Conservation (phyloP, 768 basidiomycete species). For the Russula foetens region DNA sequence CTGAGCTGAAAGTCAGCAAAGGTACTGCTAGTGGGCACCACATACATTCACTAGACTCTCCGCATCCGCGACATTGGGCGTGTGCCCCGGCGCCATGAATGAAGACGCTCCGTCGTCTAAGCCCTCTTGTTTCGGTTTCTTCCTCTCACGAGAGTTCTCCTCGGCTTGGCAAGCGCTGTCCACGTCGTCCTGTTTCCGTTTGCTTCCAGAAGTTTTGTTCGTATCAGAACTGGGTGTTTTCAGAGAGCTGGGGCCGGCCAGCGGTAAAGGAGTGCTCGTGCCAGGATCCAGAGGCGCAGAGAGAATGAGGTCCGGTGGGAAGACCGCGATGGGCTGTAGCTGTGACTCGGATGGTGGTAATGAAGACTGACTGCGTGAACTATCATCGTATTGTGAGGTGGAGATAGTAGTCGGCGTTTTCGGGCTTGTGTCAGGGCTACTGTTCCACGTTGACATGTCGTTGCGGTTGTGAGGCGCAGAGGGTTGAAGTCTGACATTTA, state of each 20-base stretch:
- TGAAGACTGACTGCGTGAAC: not conserved
- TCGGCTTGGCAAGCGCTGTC: not conserved
- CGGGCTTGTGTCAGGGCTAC: not conserved
- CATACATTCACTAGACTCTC: not conserved
- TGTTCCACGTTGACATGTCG: not conserved
- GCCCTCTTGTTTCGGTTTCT: not conserved
- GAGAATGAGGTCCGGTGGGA: not conserved
- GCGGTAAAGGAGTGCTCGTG: not conserved
- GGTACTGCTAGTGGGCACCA: too few species aligned
- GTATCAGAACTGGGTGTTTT: not conserved
- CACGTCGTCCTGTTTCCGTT: slow-evolving; percentile 5
- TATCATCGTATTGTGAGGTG: not conserved
- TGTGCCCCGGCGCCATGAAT: not conserved
- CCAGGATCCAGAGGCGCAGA: not conserved
- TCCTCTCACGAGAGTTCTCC: not conserved
- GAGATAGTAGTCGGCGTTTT: too few species aligned
- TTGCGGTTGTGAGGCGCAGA: not conserved
- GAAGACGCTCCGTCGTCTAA: not conserved
- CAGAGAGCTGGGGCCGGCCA: not conserved
- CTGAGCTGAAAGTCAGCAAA: not conserved
- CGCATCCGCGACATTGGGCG: not conserved
- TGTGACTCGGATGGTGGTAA: not conserved
- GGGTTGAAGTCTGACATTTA: not conserved
- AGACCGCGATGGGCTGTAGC: not conserved
- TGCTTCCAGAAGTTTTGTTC: not conserved